A percentile compares a stretch with the other conserved stretches of the same genome.
These are phyloP conservation scores for Raffaelea ambrosiae DNA, from an alignment of 2,329 filamentous ascomycete genomes.

Conservation along the genomic window DNA sequence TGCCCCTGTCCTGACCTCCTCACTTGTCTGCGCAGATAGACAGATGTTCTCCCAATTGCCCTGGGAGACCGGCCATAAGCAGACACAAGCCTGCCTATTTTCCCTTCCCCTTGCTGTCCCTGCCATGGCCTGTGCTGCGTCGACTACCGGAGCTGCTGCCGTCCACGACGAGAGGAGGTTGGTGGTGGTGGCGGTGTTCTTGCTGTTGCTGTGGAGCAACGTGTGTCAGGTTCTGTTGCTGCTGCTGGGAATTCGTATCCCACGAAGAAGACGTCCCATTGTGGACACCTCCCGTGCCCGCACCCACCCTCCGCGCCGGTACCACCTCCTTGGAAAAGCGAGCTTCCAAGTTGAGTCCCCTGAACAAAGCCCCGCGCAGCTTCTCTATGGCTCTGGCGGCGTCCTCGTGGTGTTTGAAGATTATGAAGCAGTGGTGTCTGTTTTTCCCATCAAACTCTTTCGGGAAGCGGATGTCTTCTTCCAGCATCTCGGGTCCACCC, in stretches of 20 bases:
- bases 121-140: no score
- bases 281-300: background rate
- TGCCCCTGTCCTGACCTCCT: no score
- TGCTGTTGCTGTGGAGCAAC: no score
- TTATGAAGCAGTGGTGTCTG: background rate
- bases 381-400: conserved; percentile 1
- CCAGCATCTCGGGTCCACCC: conserved; percentile 7
- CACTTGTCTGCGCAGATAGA: no score
- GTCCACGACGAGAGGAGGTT: conserved; percentile 8
- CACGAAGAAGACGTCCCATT: no score
- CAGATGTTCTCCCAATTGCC: no score
- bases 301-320: background rate
- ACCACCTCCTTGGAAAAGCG: conserved; percentile 6
- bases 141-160: conserved; percentile 4
- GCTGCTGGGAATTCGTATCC: background rate
- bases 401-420: conserved; percentile 6
- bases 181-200: background rate
- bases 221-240: background rate
- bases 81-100: no score
- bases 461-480: conserved; percentile 7
- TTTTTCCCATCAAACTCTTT: background rate
- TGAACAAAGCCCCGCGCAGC: conserved; percentile 1
- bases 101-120: background rate
- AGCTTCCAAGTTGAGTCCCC: conserved; percentile 5
- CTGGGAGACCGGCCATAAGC: no score